Evolutionary conservation across 768 basidiomycete genomes (phyloP).

Genomic region (Trametes meyenii): DNA sequence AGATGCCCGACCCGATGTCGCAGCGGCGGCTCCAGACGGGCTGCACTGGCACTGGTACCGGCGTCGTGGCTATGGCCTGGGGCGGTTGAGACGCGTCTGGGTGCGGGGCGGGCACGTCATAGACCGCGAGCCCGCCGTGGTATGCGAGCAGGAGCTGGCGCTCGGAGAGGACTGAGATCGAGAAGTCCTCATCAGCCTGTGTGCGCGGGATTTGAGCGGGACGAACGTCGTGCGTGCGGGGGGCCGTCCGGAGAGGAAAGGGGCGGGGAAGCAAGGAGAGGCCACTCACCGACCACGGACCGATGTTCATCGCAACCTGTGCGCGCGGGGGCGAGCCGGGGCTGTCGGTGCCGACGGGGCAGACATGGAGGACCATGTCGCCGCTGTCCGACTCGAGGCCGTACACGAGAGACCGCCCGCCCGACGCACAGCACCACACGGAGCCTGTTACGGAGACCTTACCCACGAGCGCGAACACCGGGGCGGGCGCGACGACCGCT

Average conservation of each 20-base stretch:
- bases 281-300: slow-evolving; percentile 21
- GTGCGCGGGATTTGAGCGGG: neutral
- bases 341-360: slow-evolving; percentile 1
- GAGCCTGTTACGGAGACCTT: slow-evolving; percentile 17
- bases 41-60: neutral
- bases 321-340: neutral
- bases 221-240: neutral
- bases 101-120: slow-evolving; percentile 9
- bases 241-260: neutral
- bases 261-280: neutral
- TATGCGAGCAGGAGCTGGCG: slow-evolving; percentile 18
- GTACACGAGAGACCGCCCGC: slow-evolving; percentile 18
- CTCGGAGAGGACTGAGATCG: slow-evolving; percentile 20
- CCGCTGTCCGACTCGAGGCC: slow-evolving; percentile 17
- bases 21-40: slow-evolving; percentile 20
- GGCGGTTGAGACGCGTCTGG: neutral
- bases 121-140: slow-evolving; percentile 21
- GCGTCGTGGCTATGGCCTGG: neutral
- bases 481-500: slow-evolving; percentile 10
- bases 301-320: slow-evolving; percentile 18
- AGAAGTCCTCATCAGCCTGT: slow-evolving; percentile 22
- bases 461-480: slow-evolving; percentile 13
- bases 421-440: slow-evolving; percentile 21
- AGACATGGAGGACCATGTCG: slow-evolving; percentile 21
- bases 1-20: slow-evolving; percentile 24